Conservation (phyloP, 2,329 filamentous ascomycete species). For the Paracorniculantispora psalliotae region DNA sequence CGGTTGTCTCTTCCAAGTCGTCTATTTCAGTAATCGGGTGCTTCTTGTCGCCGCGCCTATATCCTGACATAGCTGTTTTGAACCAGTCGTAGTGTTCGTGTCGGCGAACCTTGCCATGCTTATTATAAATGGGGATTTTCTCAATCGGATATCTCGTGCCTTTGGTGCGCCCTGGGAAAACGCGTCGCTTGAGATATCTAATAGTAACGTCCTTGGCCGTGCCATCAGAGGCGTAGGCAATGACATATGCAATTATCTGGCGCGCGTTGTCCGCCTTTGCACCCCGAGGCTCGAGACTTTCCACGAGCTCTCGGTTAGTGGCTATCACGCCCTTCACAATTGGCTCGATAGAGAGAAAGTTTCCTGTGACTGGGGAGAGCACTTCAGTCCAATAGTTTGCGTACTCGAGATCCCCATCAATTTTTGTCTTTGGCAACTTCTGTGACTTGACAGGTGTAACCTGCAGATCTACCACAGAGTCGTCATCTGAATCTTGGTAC, state of each 20-base stretch:
- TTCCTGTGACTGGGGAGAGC: conserved; percentile 74
- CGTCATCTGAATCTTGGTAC: conserved; percentile 49
- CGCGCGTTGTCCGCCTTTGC: conserved; percentile 77
- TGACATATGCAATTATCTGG: conserved; percentile 84
- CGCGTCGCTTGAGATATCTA: conserved; percentile 76
- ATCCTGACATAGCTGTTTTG: conserved; percentile 70
- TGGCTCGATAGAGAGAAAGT: conserved; percentile 73
- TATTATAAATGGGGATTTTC: conserved; percentile 75
- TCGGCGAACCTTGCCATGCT: conserved; percentile 68
- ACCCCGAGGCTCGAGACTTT: conserved; percentile 77
- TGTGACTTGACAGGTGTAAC: conserved; percentile 35
- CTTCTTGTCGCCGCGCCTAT: conserved; percentile 46
- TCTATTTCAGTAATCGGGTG: conserved; percentile 65
- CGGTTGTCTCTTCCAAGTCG: conserved; percentile 71
- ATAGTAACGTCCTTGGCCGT: conserved; percentile 94
- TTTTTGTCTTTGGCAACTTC: conserved; percentile 39
- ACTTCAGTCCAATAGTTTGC: conserved; percentile 94
- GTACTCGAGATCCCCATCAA: conserved; percentile 72
- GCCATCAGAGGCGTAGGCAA: conserved; percentile 77
- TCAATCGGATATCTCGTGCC: conserved; percentile 72
- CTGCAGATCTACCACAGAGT: conserved; percentile 54
- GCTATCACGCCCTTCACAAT: conserved; percentile 65
- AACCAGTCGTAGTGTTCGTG: conserved; percentile 88
- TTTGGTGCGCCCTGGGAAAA: conserved; percentile 85
- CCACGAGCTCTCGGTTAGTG: conserved; percentile 65